Evolutionary conservation across 371 early-diverging fungal genomes (phyloP).

Genomic region (Chytridium lagenaria): DNA sequence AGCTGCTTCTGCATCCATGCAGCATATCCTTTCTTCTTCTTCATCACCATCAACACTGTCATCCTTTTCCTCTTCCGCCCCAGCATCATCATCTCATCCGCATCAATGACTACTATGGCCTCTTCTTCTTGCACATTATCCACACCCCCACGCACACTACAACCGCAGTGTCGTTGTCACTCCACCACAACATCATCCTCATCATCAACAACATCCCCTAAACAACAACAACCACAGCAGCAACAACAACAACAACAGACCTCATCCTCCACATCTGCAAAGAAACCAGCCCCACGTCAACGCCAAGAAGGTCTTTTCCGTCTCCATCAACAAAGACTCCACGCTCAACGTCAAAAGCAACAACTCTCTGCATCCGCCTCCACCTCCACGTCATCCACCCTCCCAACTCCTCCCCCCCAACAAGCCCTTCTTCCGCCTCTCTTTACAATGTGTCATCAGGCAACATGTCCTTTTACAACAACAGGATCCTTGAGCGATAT

Average conservation of each 20-base stretch:
- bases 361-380: background rate
- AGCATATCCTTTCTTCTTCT: background rate
- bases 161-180: no score
- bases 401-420: background rate
- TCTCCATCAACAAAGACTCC: conserved; percentile 12
- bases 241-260: no score
- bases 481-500: conserved; percentile 86
- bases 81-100: background rate
- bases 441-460: background rate
- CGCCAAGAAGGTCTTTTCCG: conserved; percentile 6
- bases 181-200: no score
- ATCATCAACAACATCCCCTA: no score
- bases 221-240: no score
- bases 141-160: no score
- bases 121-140: no score
- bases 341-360: background rate
- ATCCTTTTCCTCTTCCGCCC: background rate
- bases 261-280: no score
- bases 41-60: background rate
- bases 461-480: conserved; percentile 76
- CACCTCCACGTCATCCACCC: conserved; percentile 1
- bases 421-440: background rate
- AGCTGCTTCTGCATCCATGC: background rate
- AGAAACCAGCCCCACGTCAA: background rate
- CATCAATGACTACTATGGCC: no score